Percentiles rank a stretch among this genome's conserved stretches.
Conservation (phyloP, 371 early-diverging fungal genomes). For the Lichtheimia ornata region DNA sequence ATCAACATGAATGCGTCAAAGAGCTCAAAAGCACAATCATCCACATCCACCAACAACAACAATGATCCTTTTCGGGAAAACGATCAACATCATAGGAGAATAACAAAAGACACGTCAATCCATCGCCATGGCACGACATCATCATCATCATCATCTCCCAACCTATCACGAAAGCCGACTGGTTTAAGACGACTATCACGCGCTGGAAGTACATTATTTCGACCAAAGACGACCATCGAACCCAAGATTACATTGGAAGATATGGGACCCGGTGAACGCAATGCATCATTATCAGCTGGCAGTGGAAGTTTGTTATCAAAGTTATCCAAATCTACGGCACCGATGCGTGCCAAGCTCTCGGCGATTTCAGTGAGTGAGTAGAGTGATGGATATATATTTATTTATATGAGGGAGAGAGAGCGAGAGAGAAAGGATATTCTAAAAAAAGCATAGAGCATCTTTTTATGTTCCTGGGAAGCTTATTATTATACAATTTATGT, state of each 20-base stretch:
- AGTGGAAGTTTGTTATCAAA: constrained; percentile 10
- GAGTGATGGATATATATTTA: background rate
- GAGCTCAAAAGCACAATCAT: background rate
- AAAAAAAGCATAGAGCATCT: background rate
- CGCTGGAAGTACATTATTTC: constrained; percentile 16
- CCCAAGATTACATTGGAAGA: constrained; percentile 13
- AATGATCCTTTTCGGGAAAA: background rate
- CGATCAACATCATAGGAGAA: background rate
- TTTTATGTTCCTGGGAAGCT: constrained; percentile 3
- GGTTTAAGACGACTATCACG: constrained; percentile 17
- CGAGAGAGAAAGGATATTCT: background rate
- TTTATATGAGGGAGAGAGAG: background rate
- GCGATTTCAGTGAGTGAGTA: constrained; percentile 18
- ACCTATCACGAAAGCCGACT: constrained; percentile 1
- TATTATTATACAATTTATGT: background rate
- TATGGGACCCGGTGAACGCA: too few relatives aligned
- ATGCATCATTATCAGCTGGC: too few relatives aligned
- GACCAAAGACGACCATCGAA: constrained; percentile 13
- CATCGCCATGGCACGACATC: background rate
- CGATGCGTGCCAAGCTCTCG: constrained; percentile 18
- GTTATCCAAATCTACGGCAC: constrained; percentile 20
- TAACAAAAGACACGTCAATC: background rate
- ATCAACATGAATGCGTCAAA: background rate
- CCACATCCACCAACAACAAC: background rate
- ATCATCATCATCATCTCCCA: background rate